Evolutionary conservation across 306 rosid species (phyloP).

Genomic region (Cicer cuneatum): DNA sequence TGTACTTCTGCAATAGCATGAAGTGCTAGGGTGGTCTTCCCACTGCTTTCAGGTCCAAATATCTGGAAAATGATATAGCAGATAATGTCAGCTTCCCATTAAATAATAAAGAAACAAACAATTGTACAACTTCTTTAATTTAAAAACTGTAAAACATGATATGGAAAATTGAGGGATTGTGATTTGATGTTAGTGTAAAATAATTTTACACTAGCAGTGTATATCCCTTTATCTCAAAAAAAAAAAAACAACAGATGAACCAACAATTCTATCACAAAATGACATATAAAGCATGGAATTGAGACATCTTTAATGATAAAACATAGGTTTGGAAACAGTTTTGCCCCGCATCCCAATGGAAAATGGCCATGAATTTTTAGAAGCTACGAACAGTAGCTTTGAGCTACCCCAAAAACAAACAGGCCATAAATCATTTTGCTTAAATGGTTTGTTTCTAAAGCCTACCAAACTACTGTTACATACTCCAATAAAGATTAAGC

Average conservation of each 20-base stretch:
- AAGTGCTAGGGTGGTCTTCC: slow-evolving; percentile 96
- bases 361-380: too few species aligned
- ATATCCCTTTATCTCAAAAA: too few species aligned
- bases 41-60: slow-evolving; percentile 98
- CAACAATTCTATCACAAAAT: slow-evolving; percentile 12
- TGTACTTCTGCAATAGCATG: slow-evolving; percentile 99
- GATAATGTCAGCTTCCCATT: slow-evolving; percentile 24
- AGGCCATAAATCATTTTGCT: not conserved
- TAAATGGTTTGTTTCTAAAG: not conserved
- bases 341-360: too few species aligned
- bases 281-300: slow-evolving; percentile 29
- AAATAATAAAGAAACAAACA: not conserved
- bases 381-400: too few species aligned
- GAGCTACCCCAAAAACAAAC: too few species aligned
- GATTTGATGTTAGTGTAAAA: too few species aligned
- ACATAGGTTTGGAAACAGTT: too few species aligned
- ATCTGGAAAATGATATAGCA: slow-evolving; percentile 59
- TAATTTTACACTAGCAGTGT: too few species aligned
- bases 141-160: too few species aligned
- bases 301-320: slow-evolving; percentile 18
- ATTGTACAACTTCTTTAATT: too few species aligned
- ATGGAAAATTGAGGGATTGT: too few species aligned
- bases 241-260: not conserved
- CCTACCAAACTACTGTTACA: slow-evolving; percentile 3
- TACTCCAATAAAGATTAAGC: slow-evolving; percentile 12